Conservation (phyloP, 2,329 filamentous ascomycete genomes). For the Ophiostoma novo-ulmi region DNA sequence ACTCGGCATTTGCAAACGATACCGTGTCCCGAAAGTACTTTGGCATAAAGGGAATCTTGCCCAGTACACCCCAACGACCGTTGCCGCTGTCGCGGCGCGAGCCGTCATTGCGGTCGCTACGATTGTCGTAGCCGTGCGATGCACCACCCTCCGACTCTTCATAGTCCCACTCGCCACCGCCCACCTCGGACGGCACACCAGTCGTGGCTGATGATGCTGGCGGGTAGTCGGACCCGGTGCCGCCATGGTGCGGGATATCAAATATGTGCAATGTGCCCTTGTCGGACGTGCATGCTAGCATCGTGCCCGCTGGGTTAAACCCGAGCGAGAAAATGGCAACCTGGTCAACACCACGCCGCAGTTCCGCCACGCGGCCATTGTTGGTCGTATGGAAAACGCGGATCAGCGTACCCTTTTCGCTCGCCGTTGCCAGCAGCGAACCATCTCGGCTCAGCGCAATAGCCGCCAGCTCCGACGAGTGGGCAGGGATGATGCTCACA, state of each 20-base stretch:
- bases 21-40: constrained; percentile 85
- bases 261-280: constrained; percentile 95
- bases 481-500: constrained; percentile 90
- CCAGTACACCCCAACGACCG: constrained; percentile 80
- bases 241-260: constrained; percentile 60
- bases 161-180: constrained; percentile 27
- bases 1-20: constrained; percentile 73
- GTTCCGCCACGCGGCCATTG: constrained; percentile 74
- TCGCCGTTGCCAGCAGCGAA: constrained; percentile 79
- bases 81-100: constrained; percentile 37
- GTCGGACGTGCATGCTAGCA: constrained; percentile 89
- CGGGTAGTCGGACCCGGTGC: background rate
- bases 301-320: constrained; percentile 74
- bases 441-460: constrained; percentile 76
- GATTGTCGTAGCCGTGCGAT: constrained; percentile 19
- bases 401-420: constrained; percentile 84
- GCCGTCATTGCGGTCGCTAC: constrained; percentile 21
- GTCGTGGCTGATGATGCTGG: background rate
- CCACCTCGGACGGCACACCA: constrained; percentile 18
- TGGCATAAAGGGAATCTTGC: constrained; percentile 78
- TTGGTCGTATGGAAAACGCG: constrained; percentile 77
- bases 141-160: constrained; percentile 25
- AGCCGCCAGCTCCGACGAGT: constrained; percentile 71
- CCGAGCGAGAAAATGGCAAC: constrained; percentile 82
- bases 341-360: constrained; percentile 82